Base-by-base conservation (phyloP, 257 asterid species). In the Avicennia marina region DNA sequence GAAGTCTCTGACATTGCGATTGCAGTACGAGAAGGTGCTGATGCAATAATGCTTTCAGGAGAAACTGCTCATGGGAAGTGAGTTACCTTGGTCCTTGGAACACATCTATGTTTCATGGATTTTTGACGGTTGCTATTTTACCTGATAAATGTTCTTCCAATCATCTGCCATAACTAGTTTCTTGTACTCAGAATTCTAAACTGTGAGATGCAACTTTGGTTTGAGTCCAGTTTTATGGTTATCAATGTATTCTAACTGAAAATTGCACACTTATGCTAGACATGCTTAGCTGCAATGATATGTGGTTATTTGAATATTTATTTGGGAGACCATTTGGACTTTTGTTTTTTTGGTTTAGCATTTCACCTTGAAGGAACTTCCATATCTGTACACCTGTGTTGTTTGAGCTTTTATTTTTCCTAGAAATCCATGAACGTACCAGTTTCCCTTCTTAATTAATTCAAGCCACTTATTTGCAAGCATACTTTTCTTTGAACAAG, bases 21-120 rank as follows among this genome's bases (percentile, higher is more conserved):
- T 69, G 98, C 98, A 36, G 98, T 91, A 56, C 77, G 90, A 63
- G 97, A 82, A 82, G 95, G 98, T 38, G 81, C 98, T 51, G 98
- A 91, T 80, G 98, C 95, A 32, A 44, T 88, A 68, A 91, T 91
- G 97, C 98, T 91, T 62, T 91, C 98, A 21, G 97, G 98, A 63
- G 98, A 91, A 88, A 91, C 98, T 12, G 97, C 98, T 48, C 93
- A 91, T 56, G 97, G 98, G 71, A 88, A 88, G 98, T 91, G 80
- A 72, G 96, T 75, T 19, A 7, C 71, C 68, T 58, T n/a, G n/a
- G n/a, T n/a, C n/a, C n/a, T n/a, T n/a, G n/a, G n/a, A n/a, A n/a
- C n/a, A n/a, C n/a, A n/a, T n/a, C n/a, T n/a, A n/a, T n/a, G n/a
- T n/a, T n/a, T n/a, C n/a, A n/a, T n/a, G n/a, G n/a, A n/a, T n/a